A percentile compares a stretch with the other conserved stretches of the same genome.
Evolutionary conservation across 2,329 filamentous ascomycete genomes (phyloP).

Genomic region (Fonsecaea pedrosoi): DNA sequence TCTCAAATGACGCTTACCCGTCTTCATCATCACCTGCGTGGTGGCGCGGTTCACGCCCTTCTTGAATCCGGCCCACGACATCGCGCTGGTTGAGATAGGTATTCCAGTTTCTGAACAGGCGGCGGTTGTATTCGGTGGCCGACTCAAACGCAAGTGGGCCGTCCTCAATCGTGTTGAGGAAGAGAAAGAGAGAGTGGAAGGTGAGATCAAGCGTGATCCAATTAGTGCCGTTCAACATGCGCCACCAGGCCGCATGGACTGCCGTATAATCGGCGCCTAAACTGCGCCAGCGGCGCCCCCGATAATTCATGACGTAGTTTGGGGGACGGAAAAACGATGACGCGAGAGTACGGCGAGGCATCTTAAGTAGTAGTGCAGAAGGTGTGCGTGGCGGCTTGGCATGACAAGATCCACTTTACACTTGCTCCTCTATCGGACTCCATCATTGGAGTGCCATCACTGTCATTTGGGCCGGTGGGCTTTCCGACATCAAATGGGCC

Average conservation of each 20-base stretch:
- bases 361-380: background rate
- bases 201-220: background rate
- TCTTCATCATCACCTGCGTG: constrained; percentile 99
- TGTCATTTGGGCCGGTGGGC: background rate
- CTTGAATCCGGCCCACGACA: constrained; percentile 71
- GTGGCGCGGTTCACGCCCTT: constrained; percentile 98
- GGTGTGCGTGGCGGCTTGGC: background rate
- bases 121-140: constrained; percentile 19
- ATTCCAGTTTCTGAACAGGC: constrained; percentile 3
- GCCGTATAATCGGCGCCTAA: background rate
- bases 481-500: background rate
- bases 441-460: background rate
- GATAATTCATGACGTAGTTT: background rate
- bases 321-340: background rate
- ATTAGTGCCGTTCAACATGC: background rate
- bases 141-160: constrained; percentile 19
- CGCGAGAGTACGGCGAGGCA: background rate
- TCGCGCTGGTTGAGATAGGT: constrained; percentile 27
- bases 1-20: constrained; percentile 61
- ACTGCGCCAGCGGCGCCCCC: background rate
- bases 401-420: background rate
- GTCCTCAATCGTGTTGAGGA: constrained; percentile 15
- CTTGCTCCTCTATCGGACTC: background rate
- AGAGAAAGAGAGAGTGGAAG: constrained; percentile 11
- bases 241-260: background rate